Percentiles rank a stretch among this genome's conserved stretches.
These are phyloP conservation scores for Furcasterigmium furcatum DNA, from an alignment of 2,329 filamentous ascomycete species.

Conservation along the genomic window DNA sequence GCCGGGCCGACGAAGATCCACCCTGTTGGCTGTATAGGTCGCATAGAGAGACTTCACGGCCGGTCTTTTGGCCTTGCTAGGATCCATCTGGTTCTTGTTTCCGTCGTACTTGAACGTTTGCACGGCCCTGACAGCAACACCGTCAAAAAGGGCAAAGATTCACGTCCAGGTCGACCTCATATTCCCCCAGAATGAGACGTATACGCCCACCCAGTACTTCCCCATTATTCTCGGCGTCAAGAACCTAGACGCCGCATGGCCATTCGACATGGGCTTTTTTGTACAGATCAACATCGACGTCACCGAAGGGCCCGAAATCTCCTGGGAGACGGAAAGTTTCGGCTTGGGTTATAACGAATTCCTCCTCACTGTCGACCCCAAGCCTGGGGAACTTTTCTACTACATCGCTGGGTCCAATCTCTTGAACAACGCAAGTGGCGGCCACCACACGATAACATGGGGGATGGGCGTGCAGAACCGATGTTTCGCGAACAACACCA, in stretches of 20 bases:
- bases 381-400: background rate
- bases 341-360: background rate
- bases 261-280: conserved; percentile 4
- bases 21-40: too few species aligned
- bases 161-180: conserved; percentile 14
- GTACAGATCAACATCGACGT: background rate
- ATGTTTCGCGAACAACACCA: background rate
- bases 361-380: background rate
- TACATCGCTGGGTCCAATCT: background rate
- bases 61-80: too few species aligned
- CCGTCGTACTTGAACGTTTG: too few species aligned
- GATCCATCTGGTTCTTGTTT: too few species aligned
- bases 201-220: conserved; percentile 14
- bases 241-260: conserved; percentile 10
- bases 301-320: background rate
- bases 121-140: too few species aligned
- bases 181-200: conserved; percentile 21
- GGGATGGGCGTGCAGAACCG: background rate
- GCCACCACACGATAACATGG: background rate
- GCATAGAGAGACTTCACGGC: too few species aligned
- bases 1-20: too few species aligned
- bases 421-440: conserved; percentile 1
- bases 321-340: background rate
- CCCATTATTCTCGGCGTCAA: conserved; percentile 20
- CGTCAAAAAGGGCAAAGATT: too few species aligned